Evolutionary conservation across 805 yeast genomes (phyloP), one percentile per base, ranked within the genome.

Genomic region (Ogataea trehaloabstinens): DNA sequence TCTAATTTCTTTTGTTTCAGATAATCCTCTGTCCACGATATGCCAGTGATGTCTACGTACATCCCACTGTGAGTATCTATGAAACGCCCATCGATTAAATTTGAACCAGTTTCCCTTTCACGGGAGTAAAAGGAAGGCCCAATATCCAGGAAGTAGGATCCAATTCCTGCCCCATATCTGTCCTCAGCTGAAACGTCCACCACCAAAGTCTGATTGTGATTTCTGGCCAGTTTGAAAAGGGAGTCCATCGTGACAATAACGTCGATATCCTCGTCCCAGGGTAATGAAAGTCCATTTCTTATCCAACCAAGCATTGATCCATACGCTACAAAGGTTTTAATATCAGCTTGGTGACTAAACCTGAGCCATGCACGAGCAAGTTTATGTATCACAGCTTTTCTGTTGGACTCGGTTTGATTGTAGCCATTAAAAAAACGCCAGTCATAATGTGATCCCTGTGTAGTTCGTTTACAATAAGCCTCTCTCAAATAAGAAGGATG

Each of bases 231-330:
- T 29, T 53, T 53, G 42, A 68, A 64, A 44, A 80, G 53, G 28
- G 75, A 73, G 11, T 45, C 55, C 41, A 74, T 63, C 1, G 86
- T 76, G 66, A 80, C 70, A 48, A 80, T 83, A 19, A 80, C 78
- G 60, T 81, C 88, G 35, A 76, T 61, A 55, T 81, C 88, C 39
- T 70, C 67, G 53, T 81, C 88, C 85, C 85, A 81, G 1, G 85
- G 83, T 55, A 81, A 69, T 5, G 67, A 61, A 38, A 74, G 46
- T 0, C 86, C 85, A 52, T 78, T 78, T 74, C 84, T 78, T 46
- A 76, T 64, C 76, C 84, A 79, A 8, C 82, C 78, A 28, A 79
- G 64, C 45, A 80, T 62, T 1, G 83, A 64, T 2, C 88, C 88
- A 53, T 80, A 85, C 1, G 83, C 83, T 6, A 80, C 63, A 85